Base-by-base conservation (phyloP, 1,284 basidiomycete genomes). In the Fomitopsis pinicola region DNA sequence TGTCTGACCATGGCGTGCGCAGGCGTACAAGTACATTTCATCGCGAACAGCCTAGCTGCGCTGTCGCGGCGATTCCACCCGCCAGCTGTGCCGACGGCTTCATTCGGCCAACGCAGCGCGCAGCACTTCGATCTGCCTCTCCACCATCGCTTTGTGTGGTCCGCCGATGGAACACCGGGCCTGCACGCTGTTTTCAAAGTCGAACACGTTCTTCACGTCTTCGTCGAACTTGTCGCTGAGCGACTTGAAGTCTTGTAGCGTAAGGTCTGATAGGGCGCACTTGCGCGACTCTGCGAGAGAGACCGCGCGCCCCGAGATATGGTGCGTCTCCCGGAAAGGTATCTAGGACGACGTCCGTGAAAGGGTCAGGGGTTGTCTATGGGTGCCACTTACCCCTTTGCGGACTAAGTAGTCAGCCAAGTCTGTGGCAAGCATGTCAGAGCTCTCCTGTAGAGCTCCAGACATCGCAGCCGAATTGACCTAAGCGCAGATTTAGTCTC, bases 281-380 rank as follows among this genome's bases (percentile, higher is more conserved):
- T 85, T 82, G 42, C 86, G 85, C 57, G 89, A 81, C 75, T 99
- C 97, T 0, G 97, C 96, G 42, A 98, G 82, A 3, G 95, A 94
- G 59, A 99, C 97, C 17, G 96, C 94, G 40, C 94, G 91, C 15
- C 97, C 97, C 7, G 97, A 98, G 68, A 99, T 89, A 76, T 99
- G 97, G 76, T 99, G 97, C 2, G 97, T 99, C 78, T 98, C 95
- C 52, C 97, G 89, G 88, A 99, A 99, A 7, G 97, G 97, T 59
- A 89, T 85, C 88, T 89, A 60, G 28, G 28, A 38, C 40, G 17
- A 40, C 44, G 19, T 38, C 12, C 36, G 54, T 33, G 4, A 58
- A 30, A 33, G 38, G 55, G 52, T 17, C 35, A 57, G 54, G 28
- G 57, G 57, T 57, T 50, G 57, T 46, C 59, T 40, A 55, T 22